Conservation (phyloP, 1,284 basidiomycete species). For the Rhodotorula sp. region DNA sequence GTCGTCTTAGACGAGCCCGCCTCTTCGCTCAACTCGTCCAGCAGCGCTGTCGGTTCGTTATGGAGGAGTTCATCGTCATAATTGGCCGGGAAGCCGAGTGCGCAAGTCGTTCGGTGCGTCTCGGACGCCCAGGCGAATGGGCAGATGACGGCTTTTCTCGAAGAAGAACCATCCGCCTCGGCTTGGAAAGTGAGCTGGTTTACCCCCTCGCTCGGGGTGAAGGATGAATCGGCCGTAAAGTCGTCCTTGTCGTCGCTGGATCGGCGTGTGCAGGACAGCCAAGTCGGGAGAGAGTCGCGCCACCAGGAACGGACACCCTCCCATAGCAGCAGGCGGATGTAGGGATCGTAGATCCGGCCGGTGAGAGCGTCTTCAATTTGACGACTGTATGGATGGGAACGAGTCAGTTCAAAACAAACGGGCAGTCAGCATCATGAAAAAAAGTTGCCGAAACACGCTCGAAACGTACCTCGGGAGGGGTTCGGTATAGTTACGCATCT, state of each 20-base stretch:
- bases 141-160: conserved; percentile 33
- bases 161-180: not conserved
- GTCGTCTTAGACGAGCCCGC: not conserved
- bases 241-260: not conserved
- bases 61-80: conserved; percentile 19
- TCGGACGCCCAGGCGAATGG: conserved; percentile 46
- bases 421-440: not conserved
- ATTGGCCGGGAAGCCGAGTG: conserved; percentile 40
- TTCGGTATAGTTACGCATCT: conserved; percentile 48
- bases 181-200: not conserved
- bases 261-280: conserved; percentile 43
- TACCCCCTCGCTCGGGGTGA: not conserved
- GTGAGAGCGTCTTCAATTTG: conserved; percentile 46
- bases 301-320: conserved; percentile 48
- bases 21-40: not conserved
- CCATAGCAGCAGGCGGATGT: conserved; percentile 49
- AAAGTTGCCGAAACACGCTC: not conserved
- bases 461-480: conserved; percentile 43
- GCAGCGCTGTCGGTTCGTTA: not conserved
- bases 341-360: conserved; percentile 46
- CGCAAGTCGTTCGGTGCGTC: conserved; percentile 40
- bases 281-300: conserved; percentile 41
- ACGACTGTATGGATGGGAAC: conserved; percentile 8
- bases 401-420: not conserved
- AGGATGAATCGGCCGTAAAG: not conserved